Conservation (phyloP, 164 flowering plant genomes). For the Cinnamomum chago region DNA sequence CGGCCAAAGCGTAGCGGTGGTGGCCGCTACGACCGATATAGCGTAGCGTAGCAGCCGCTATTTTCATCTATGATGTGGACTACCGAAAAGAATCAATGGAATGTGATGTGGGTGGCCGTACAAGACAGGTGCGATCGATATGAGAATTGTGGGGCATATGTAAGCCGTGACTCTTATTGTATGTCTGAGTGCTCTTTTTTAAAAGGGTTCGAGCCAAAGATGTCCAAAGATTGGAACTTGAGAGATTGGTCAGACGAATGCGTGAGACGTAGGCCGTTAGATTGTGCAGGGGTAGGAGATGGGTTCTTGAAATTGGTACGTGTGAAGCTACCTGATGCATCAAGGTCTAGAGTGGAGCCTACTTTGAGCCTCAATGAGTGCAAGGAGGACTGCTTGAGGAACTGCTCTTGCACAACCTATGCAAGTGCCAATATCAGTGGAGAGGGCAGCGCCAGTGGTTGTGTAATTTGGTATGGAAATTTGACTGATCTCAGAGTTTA, state of each 20-base stretch:
- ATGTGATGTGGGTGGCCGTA: slow-evolving; percentile 5
- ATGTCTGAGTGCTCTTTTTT: slow-evolving; percentile 24
- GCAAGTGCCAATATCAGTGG: slow-evolving; percentile 9
- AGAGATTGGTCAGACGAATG: slow-evolving; percentile 24
- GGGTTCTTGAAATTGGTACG: slow-evolving; percentile 13
- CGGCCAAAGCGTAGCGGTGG: too few species aligned
- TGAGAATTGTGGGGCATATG: slow-evolving; percentile 26
- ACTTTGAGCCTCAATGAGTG: slow-evolving; percentile 21
- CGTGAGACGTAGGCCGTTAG: slow-evolving; percentile 1
- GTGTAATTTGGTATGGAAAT: slow-evolving; percentile 27
- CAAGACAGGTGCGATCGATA: slow-evolving; percentile 28
- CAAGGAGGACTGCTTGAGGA: slow-evolving; percentile 9
- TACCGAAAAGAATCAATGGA: not conserved
- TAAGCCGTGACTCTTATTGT: slow-evolving; percentile 17
- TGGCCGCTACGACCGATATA: too few species aligned
- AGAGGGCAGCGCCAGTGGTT: slow-evolving; percentile 15
- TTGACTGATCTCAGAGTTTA: slow-evolving; percentile 19
- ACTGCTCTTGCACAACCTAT: slow-evolving; percentile 28
- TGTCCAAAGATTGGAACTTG: slow-evolving; percentile 9
- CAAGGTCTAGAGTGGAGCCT: not conserved
- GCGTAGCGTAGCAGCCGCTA: too few species aligned
- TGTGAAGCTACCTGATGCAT: slow-evolving; percentile 21
- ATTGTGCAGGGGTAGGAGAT: slow-evolving; percentile 13
- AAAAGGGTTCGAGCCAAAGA: slow-evolving; percentile 19
- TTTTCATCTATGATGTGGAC: too few species aligned